Evolutionary conservation across 805 yeast species (phyloP).

Genomic region (Pichia kluyveri): DNA sequence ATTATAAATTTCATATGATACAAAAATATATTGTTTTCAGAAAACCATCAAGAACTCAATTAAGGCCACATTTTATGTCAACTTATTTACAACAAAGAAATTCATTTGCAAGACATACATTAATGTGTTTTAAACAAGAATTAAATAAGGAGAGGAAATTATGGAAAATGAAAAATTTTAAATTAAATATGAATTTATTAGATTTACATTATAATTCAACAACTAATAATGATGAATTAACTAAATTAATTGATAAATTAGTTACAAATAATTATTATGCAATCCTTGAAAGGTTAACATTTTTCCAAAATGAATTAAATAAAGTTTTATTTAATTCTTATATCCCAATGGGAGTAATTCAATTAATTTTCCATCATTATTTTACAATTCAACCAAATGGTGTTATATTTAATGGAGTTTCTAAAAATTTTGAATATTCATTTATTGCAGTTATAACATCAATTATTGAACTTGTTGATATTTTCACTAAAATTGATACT

Average conservation of each 20-base stretch:
- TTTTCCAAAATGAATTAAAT: constrained; percentile 10
- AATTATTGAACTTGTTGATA: constrained; percentile 4
- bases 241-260: not conserved
- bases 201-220: not conserved
- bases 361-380: constrained; percentile 3
- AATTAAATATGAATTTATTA: not conserved
- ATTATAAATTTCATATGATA: not conserved
- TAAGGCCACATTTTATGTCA: not conserved
- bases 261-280: constrained; percentile 7
- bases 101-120: not conserved
- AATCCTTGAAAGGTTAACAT: constrained; percentile 9
- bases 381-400: constrained; percentile 2
- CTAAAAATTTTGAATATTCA: constrained; percentile 8
- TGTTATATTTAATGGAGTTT: constrained; percentile 4
- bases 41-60: constrained; percentile 6
- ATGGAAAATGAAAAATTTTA: constrained; percentile 4
- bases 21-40: not conserved
- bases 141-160: not conserved
- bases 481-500: constrained; percentile 5
- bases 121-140: not conserved
- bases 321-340: constrained; percentile 4
- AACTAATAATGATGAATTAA: not conserved
- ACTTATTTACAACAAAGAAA: not conserved
- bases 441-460: constrained; percentile 8
- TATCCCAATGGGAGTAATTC: constrained; percentile 9